Percentiles rank a stretch among this genome's conserved stretches.
Evolutionary conservation across 768 basidiomycete genomes (phyloP).

Genomic region (Pulveroboletus sp.): DNA sequence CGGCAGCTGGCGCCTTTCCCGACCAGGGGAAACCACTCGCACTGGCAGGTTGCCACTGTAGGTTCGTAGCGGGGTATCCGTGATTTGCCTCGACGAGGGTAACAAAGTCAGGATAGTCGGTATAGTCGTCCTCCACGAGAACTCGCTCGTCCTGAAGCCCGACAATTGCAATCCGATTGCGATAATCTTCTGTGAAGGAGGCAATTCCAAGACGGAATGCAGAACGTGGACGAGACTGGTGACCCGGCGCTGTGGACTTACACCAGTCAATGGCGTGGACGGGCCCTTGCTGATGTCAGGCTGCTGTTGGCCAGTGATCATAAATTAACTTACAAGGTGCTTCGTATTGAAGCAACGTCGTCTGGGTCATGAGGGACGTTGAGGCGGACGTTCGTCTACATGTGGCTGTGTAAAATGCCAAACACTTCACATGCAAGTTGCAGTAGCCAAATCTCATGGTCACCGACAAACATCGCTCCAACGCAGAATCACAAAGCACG

Average conservation of each 20-base stretch:
- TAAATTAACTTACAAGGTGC: slow-evolving; percentile 65
- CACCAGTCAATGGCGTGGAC: slow-evolving; percentile 87
- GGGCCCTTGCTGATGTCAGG: slow-evolving; percentile 54
- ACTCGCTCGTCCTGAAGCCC: slow-evolving; percentile 82
- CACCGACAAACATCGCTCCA: not conserved
- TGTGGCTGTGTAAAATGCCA: slow-evolving; percentile 23
- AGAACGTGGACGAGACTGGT: slow-evolving; percentile 65
- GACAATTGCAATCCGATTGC: slow-evolving; percentile 75
- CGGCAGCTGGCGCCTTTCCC: slow-evolving; percentile 60
- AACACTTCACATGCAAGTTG: not conserved
- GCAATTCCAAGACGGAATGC: slow-evolving; percentile 82
- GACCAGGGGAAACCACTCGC: slow-evolving; percentile 62
- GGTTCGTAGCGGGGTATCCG: slow-evolving; percentile 87
- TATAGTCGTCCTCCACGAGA: slow-evolving; percentile 80
- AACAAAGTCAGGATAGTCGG: slow-evolving; percentile 81
- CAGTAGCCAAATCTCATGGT: not conserved
- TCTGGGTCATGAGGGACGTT: slow-evolving; percentile 52
- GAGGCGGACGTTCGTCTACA: slow-evolving; percentile 5
- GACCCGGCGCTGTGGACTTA: slow-evolving; percentile 71
- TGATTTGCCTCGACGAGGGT: slow-evolving; percentile 80
- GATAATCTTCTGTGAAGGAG: slow-evolving; percentile 80
- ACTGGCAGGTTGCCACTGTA: slow-evolving; percentile 88
- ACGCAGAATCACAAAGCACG: slow-evolving; percentile 2
- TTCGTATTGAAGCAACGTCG: slow-evolving; percentile 75
- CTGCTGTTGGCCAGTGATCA: slow-evolving; percentile 1